A percentile compares a stretch with the other conserved stretches of the same genome.
Conservation (phyloP, 192 early-diverging fungal species). For the Coemansia furcata region DNA sequence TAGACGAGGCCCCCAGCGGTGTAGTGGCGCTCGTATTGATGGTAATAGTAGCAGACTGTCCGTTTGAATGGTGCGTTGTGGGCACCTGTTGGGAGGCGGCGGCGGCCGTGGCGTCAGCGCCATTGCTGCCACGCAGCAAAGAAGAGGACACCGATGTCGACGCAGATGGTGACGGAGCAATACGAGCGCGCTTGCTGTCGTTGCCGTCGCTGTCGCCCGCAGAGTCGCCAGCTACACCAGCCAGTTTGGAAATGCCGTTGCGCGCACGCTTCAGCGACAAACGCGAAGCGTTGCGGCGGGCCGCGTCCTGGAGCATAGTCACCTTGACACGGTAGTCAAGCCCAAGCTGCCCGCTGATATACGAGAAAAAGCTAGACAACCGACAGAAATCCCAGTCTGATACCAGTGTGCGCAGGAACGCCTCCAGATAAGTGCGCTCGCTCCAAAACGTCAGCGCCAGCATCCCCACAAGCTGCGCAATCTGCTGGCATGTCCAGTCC, state of each 20-base stretch:
- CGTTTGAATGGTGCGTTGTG: not conserved
- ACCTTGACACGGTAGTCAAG: conserved; percentile 51
- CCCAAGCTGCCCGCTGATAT: conserved; percentile 54
- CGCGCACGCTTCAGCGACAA: conserved; percentile 48
- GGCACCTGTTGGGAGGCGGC: conserved; percentile 6
- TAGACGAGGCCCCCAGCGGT: conserved; percentile 3
- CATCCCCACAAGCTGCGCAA: conserved; percentile 52
- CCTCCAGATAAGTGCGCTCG: conserved; percentile 42
- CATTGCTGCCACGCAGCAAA: not conserved
- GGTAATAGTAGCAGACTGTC: conserved; percentile 13
- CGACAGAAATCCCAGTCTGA: conserved; percentile 66
- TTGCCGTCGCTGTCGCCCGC: conserved; percentile 19
- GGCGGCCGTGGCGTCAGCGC: conserved; percentile 3
- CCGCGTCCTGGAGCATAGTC: conserved; percentile 50
- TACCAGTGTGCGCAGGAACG: conserved; percentile 57
- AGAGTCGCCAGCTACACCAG: not conserved
- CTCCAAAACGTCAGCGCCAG: conserved; percentile 46
- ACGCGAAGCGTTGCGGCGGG: conserved; percentile 48
- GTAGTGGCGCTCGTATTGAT: conserved; percentile 9
- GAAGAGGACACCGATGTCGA: conserved; percentile 7
- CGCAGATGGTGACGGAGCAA: not conserved
- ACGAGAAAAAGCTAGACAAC: conserved; percentile 63
- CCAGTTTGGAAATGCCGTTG: conserved; percentile 15
- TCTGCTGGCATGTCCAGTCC: conserved; percentile 54
- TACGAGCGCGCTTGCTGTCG: conserved; percentile 37